These are phyloP conservation scores for Torulaspora globosa DNA, from an alignment of 1,139 yeast genomes.

Conservation along the genomic window DNA sequence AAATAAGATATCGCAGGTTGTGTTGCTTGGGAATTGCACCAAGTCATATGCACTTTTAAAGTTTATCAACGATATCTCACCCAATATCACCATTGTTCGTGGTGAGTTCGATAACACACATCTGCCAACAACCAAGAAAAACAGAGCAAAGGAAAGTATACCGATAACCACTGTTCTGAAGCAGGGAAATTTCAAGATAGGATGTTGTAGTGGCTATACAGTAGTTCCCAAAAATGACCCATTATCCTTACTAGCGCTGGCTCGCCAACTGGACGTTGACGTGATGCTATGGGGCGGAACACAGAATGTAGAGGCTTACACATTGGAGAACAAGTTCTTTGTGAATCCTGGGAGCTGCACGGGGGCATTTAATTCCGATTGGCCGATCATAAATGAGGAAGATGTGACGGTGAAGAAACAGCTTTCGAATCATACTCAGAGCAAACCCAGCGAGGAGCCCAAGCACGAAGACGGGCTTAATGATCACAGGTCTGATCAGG, in stretches of 20 bases:
- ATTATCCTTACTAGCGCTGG: slow-evolving; percentile 71
- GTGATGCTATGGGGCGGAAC: slow-evolving; percentile 96
- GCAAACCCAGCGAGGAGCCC: slow-evolving; percentile 4
- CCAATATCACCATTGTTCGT: slow-evolving; percentile 69
- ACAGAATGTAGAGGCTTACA: slow-evolving; percentile 87
- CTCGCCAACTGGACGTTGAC: slow-evolving; percentile 90
- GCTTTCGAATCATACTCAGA: slow-evolving; percentile 15
- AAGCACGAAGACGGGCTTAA: slow-evolving; percentile 14
- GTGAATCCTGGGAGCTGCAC: slow-evolving; percentile 96
- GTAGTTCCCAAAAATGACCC: slow-evolving; percentile 86
- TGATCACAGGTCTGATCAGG: slow-evolving; percentile 36
- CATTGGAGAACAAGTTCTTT: slow-evolving; percentile 87
- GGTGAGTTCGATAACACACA: slow-evolving; percentile 62
- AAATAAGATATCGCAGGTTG: slow-evolving; percentile 77
- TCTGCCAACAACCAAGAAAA: slow-evolving; percentile 50
- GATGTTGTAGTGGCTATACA: slow-evolving; percentile 80
- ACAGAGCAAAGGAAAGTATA: slow-evolving; percentile 56
- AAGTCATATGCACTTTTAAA: slow-evolving; percentile 59
- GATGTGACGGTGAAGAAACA: slow-evolving; percentile 7
- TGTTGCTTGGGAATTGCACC: slow-evolving; percentile 84
- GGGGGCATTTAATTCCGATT: slow-evolving; percentile 70
- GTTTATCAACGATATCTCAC: slow-evolving; percentile 62
- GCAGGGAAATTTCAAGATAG: slow-evolving; percentile 71
- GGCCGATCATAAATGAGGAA: slow-evolving; percentile 42
- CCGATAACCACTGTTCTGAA: slow-evolving; percentile 65